Conservation (phyloP, 1,139 yeast species). For the Yamadazyma siamensis region DNA sequence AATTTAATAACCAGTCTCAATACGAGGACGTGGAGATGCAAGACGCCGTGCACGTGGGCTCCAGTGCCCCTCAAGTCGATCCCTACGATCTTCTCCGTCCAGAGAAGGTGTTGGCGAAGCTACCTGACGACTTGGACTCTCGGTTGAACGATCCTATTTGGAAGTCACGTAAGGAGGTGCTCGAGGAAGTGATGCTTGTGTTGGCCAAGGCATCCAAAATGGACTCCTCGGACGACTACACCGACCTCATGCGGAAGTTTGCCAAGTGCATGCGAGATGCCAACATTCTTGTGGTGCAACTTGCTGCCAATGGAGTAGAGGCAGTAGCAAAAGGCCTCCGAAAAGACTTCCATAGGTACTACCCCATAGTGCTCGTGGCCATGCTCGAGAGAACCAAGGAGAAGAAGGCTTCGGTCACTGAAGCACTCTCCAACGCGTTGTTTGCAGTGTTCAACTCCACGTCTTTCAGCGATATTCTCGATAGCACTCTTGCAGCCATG, state of each 20-base stretch:
- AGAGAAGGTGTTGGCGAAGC: slow-evolving; percentile 56
- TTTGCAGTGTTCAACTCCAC: slow-evolving; percentile 58
- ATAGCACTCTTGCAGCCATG: slow-evolving; percentile 57
- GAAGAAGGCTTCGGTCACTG: slow-evolving; percentile 75
- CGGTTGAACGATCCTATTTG: slow-evolving; percentile 66
- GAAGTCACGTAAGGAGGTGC: slow-evolving; percentile 88
- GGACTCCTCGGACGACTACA: slow-evolving; percentile 49
- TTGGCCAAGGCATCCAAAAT: slow-evolving; percentile 50
- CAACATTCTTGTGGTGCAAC: slow-evolving; percentile 80
- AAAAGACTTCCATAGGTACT: slow-evolving; percentile 52
- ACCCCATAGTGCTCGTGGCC: slow-evolving; percentile 52
- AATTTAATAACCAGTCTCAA: too few species aligned
- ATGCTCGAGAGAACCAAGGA: slow-evolving; percentile 84
- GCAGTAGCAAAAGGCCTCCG: slow-evolving; percentile 67
- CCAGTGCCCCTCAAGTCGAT: slow-evolving; percentile 22
- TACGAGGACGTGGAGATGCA: slow-evolving; percentile 33
- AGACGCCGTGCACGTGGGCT: slow-evolving; percentile 18
- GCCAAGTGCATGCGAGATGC: slow-evolving; percentile 86
- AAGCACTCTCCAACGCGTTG: slow-evolving; percentile 62
- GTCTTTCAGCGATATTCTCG: slow-evolving; percentile 56
- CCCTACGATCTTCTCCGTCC: slow-evolving; percentile 42
- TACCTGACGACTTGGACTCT: slow-evolving; percentile 61
- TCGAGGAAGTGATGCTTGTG: slow-evolving; percentile 61
- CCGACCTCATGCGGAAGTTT: slow-evolving; percentile 54
- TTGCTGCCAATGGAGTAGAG: slow-evolving; percentile 71